Percentiles rank a stretch among this genome's conserved stretches.
Evolutionary conservation across 768 basidiomycete species (phyloP).

Genomic region (Clitopilus passeckerianus): DNA sequence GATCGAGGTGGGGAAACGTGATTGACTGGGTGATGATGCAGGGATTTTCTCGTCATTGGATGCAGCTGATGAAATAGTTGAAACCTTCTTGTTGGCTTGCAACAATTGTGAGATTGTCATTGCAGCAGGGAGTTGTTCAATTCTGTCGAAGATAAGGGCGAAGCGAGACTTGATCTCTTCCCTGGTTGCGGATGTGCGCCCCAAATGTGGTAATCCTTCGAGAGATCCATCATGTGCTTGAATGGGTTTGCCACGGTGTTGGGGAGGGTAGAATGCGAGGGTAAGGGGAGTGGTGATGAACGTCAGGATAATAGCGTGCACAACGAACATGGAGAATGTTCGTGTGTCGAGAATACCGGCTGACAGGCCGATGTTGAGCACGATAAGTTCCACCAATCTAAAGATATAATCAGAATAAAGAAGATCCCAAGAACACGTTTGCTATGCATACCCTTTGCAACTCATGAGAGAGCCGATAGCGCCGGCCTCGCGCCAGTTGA

Average conservation of each 20-base stretch:
- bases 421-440: not conserved
- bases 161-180: conserved; percentile 53
- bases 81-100: conserved; percentile 22
- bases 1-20: conserved; percentile 27
- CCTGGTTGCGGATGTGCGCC: conserved; percentile 14
- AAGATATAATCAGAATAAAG: not conserved
- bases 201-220: conserved; percentile 14
- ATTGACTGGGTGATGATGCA: not conserved
- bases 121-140: conserved; percentile 75
- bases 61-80: conserved; percentile 18
- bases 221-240: conserved; percentile 11
- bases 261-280: conserved; percentile 68
- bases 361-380: conserved; percentile 80
- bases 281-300: conserved; percentile 85
- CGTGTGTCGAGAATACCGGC: conserved; percentile 59
- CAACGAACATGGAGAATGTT: conserved; percentile 88
- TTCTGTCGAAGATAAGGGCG: conserved; percentile 71
- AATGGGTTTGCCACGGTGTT: conserved; percentile 39
- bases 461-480: conserved; percentile 88
- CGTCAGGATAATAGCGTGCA: conserved; percentile 72
- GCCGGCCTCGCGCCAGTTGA: conserved; percentile 69
- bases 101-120: conserved; percentile 82
- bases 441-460: conserved; percentile 69
- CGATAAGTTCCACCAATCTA: conserved; percentile 82
- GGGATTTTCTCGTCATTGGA: conserved; percentile 15